Evolutionary conservation across 2,329 filamentous ascomycete species (phyloP).

Genomic region (Ceratocystis ficicola): DNA sequence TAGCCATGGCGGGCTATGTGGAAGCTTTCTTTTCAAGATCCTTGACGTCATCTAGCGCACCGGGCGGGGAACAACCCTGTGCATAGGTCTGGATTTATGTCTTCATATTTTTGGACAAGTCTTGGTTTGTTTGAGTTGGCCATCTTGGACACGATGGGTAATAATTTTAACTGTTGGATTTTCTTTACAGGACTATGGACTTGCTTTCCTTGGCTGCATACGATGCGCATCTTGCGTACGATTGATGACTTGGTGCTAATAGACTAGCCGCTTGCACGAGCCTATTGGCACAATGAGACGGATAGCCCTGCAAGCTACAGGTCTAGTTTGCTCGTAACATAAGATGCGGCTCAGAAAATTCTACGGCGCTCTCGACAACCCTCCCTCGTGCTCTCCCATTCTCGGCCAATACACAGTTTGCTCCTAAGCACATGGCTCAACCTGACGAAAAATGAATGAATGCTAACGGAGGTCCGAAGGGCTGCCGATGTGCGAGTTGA

Average conservation of each 20-base stretch:
- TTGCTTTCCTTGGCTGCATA: too few relatives aligned
- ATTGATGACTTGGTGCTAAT: neutral
- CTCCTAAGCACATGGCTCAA: neutral
- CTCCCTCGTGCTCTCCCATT: neutral
- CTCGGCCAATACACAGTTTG: neutral
- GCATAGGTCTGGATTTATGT: neutral
- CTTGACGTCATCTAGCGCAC: neutral
- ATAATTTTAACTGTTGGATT: neutral
- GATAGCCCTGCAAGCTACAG: too few relatives aligned
- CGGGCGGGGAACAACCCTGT: neutral
- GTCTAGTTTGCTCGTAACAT: neutral
- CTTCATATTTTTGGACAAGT: neutral
- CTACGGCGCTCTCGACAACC: neutral
- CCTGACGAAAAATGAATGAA: neutral
- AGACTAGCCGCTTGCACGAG: too few relatives aligned
- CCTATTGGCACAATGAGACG: too few relatives aligned
- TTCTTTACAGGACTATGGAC: neutral
- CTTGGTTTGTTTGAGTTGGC: neutral
- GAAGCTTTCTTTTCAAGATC: neutral
- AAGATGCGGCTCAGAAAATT: neutral
- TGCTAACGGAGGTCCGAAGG: neutral
- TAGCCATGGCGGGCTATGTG: too few relatives aligned
- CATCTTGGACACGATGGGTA: neutral
- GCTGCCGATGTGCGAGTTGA: neutral
- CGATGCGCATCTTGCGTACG: too few relatives aligned